These are phyloP conservation scores for Scenedesmus sp. DNA, from an alignment of 163 green algal species.

Conservation along the genomic window DNA sequence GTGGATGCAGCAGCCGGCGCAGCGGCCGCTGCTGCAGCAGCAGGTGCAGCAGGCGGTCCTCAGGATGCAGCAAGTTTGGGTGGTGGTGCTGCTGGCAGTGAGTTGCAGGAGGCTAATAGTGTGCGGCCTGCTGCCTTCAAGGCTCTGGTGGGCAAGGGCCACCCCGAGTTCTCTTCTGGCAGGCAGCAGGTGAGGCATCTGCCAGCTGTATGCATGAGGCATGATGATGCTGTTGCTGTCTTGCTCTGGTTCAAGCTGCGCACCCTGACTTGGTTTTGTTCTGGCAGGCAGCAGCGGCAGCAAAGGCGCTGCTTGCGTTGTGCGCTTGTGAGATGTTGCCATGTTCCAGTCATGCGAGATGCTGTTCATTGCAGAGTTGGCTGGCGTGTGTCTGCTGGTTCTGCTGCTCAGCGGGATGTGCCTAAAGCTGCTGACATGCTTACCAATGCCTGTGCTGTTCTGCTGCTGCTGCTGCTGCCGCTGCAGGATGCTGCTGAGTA, in stretches of 20 bases:
- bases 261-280: no score
- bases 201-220: no score
- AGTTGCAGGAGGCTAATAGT: conserved; percentile 60
- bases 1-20: background rate
- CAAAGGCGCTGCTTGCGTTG: no score
- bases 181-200: conserved; percentile 75
- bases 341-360: no score
- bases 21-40: conserved; percentile 11
- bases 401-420: no score
- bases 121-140: conserved; percentile 84
- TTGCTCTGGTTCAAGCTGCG: no score
- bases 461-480: background rate
- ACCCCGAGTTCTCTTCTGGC: conserved; percentile 92
- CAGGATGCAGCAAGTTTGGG: background rate
- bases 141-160: conserved; percentile 83
- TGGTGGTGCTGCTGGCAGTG: conserved; percentile 14
- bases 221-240: background rate
- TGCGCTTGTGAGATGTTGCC: no score
- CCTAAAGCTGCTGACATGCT: background rate
- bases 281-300: no score
- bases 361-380: no score
- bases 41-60: background rate
- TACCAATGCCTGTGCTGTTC: background rate
- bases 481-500: conserved; percentile 96
- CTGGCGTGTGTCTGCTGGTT: background rate